Conservation (phyloP, 202 grass and related monocot genomes). For the Tripidium arundinaceum region DNA sequence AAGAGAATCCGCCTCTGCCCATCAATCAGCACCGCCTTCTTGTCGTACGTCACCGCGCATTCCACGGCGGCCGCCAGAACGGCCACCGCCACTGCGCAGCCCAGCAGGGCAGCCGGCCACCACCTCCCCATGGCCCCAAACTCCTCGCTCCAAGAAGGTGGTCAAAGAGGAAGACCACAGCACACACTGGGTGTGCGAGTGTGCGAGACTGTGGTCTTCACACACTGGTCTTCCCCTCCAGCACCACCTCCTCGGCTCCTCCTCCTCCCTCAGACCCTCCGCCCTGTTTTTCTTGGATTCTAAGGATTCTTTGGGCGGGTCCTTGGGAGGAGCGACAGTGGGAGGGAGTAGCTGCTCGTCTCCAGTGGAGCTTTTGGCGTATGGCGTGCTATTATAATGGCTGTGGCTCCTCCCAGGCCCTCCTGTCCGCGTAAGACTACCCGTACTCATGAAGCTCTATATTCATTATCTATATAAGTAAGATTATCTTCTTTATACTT, state of each 20-base stretch:
- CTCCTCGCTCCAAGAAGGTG: slow-evolving; percentile 31
- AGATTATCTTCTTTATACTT: too few species aligned
- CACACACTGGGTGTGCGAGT: neutral
- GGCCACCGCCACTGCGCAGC: slow-evolving; percentile 25
- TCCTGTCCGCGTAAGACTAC: neutral
- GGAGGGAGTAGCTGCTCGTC: neutral
- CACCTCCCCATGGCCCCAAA: slow-evolving; percentile 29
- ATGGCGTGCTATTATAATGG: slow-evolving; percentile 34
- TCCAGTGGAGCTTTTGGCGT: slow-evolving; percentile 40
- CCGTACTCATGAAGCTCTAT: too few species aligned
- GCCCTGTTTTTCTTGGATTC: slow-evolving; percentile 40
- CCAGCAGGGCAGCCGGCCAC: slow-evolving; percentile 35
- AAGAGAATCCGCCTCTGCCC: slow-evolving; percentile 85
- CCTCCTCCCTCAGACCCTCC: neutral
- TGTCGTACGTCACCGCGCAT: slow-evolving; percentile 84
- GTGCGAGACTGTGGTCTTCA: slow-evolving; percentile 30
- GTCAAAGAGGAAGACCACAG: slow-evolving; percentile 39
- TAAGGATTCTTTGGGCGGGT: slow-evolving; percentile 41
- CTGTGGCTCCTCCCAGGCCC: neutral
- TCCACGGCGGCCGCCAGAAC: slow-evolving; percentile 35
- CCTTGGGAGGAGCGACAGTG: slow-evolving; percentile 41
- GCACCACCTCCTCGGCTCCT: neutral
- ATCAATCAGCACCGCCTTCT: slow-evolving; percentile 76
- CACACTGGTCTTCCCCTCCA: slow-evolving; percentile 31
- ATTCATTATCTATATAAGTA: too few species aligned